These are phyloP conservation scores for Trypanosoma mega DNA, from an alignment of 208 protist species.

Conservation along the genomic window DNA sequence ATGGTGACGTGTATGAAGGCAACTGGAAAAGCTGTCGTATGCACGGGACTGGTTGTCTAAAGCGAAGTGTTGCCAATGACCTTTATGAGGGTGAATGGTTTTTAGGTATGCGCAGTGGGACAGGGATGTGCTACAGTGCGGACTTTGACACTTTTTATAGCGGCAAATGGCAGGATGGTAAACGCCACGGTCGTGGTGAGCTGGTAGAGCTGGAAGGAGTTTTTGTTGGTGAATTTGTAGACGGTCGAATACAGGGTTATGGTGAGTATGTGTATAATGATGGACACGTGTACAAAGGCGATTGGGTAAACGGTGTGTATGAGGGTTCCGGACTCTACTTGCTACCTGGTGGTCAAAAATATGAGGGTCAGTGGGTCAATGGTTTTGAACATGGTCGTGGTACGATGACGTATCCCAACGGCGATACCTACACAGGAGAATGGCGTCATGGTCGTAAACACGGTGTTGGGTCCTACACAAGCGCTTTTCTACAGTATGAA, in stretches of 20 bases:
- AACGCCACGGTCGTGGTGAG: conserved; percentile 79
- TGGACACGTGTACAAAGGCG: conserved; percentile 89
- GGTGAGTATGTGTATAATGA: conserved; percentile 87
- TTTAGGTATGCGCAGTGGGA: conserved; percentile 69
- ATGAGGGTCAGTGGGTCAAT: conserved; percentile 73
- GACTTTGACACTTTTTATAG: conserved; percentile 72
- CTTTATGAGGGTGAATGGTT: conserved; percentile 91
- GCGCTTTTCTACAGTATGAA: conserved; percentile 45
- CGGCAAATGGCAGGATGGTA: conserved; percentile 81
- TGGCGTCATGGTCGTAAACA: conserved; percentile 72
- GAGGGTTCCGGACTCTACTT: conserved; percentile 74
- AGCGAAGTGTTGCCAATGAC: conserved; percentile 46
- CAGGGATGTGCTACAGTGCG: conserved; percentile 55
- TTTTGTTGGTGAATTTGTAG: conserved; percentile 78
- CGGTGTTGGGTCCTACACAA: conserved; percentile 71
- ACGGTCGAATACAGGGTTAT: conserved; percentile 77
- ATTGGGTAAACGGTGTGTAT: conserved; percentile 73
- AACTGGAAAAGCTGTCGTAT: conserved; percentile 84
- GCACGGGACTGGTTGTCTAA: conserved; percentile 79
- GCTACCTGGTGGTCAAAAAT: conserved; percentile 68
- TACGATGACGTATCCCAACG: conserved; percentile 77
- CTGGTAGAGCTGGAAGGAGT: conserved; percentile 78
- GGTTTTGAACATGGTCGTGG: conserved; percentile 73
- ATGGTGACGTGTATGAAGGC: conserved; percentile 86
- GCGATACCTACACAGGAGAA: conserved; percentile 72